Conservation (phyloP, 306 rosid genomes). For the Leucaena leucocephala region DNA sequence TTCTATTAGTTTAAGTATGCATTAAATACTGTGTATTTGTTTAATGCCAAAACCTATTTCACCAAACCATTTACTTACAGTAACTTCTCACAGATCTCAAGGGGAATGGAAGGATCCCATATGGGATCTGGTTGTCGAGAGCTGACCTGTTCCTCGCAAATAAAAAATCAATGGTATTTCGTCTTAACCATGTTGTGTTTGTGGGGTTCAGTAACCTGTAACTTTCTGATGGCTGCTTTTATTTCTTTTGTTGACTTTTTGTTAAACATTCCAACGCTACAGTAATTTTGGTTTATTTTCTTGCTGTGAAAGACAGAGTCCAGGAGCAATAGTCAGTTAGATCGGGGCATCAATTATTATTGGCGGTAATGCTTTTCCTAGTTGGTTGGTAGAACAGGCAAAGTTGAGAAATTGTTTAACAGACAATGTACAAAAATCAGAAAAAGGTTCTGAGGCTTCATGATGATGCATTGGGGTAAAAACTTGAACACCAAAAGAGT, state of each 20-base stretch:
- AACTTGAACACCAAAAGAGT: too few relatives aligned
- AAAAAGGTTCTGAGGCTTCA: neutral
- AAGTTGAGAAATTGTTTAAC: slow-evolving; percentile 20
- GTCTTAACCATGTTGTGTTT: slow-evolving; percentile 49
- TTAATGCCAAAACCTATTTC: slow-evolving; percentile 49
- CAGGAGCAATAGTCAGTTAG: neutral
- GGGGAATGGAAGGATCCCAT: slow-evolving; percentile 32
- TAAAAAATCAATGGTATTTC: slow-evolving; percentile 36
- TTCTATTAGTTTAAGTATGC: slow-evolving; percentile 29
- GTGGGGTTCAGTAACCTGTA: slow-evolving; percentile 51
- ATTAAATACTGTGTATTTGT: slow-evolving; percentile 36
- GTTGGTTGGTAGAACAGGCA: slow-evolving; percentile 29
- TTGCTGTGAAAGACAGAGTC: slow-evolving; percentile 14
- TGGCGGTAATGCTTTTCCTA: neutral
- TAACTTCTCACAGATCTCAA: slow-evolving; percentile 49
- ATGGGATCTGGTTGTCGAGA: slow-evolving; percentile 14
- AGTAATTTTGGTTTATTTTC: slow-evolving; percentile 30
- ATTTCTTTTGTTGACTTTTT: slow-evolving; percentile 44
- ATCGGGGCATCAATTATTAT: slow-evolving; percentile 2
- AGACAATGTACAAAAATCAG: slow-evolving; percentile 15
- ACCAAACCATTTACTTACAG: slow-evolving; percentile 37
- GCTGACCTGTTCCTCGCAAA: slow-evolving; percentile 50
- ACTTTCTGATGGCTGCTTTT: slow-evolving; percentile 36
- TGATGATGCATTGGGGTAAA: neutral
- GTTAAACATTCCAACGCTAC: slow-evolving; percentile 37